Evolutionary conservation across 2,329 filamentous ascomycete species (phyloP).

Genomic region (Bipolaris sorokiniana): DNA sequence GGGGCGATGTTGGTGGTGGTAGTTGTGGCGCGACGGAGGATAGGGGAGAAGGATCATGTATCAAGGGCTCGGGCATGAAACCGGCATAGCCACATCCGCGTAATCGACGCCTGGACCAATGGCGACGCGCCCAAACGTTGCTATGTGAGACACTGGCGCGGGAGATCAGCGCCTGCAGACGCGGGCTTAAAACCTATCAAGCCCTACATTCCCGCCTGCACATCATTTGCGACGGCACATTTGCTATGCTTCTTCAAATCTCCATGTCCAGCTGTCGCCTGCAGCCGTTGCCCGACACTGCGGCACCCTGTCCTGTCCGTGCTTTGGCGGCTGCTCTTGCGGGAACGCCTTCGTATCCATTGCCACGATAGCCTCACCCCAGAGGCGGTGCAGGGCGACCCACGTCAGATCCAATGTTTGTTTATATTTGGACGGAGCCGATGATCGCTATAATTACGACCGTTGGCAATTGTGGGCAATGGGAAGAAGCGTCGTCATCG

Average conservation of each 20-base stretch:
- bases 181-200: conserved; percentile 27
- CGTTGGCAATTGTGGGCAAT: neutral
- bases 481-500: neutral
- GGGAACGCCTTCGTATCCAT: neutral
- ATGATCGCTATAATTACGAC: conserved; percentile 2
- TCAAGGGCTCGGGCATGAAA: conserved; percentile 31
- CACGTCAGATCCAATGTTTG: conserved; percentile 3
- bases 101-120: conserved; percentile 27
- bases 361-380: too few relatives aligned
- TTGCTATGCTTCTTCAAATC: neutral
- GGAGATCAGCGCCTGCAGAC: conserved; percentile 23
- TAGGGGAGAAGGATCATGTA: conserved; percentile 25
- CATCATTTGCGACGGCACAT: conserved; percentile 5
- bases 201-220: conserved; percentile 1
- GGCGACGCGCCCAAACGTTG: conserved; percentile 18
- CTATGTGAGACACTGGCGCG: conserved; percentile 39
- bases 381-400: neutral
- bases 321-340: neutral
- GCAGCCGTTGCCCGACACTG: neutral
- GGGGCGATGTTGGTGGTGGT: conserved; percentile 1
- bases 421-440: conserved; percentile 2
- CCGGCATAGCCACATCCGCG: conserved; percentile 33
- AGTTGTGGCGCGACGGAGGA: conserved; percentile 15
- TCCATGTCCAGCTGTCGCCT: neutral
- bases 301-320: neutral